Base-by-base conservation (phyloP, 257 asterid genomes). In the Echium plantagineum region DNA sequence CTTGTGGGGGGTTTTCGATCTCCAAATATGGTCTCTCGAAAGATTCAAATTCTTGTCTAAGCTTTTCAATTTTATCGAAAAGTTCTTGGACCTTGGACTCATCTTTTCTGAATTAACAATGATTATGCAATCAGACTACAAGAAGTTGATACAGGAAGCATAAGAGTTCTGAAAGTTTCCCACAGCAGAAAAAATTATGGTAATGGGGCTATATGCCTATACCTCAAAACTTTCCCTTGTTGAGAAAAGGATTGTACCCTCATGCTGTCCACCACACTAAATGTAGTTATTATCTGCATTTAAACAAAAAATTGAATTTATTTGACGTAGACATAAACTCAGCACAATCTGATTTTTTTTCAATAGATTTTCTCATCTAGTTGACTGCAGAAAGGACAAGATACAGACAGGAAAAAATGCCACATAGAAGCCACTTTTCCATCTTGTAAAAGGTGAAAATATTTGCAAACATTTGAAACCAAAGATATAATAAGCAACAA, bases 181-280 rank as follows among this genome's bases (percentile, higher is more conserved):
- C 15, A 56, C 9, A 26, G n/a, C 9, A 21, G 16, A 55, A 21
- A 55, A 21, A 55, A 3, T 57, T 55, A 18, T 15, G 46, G 46
- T 13, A 35, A 7, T 7, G 46, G 22, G 9, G 19, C 12, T 16
- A 38, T 38, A 2, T 2, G 15, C 13, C 19, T 51, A 52, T 62
- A 88, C 98, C 97, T 79, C 79, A 87, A 71, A 52, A 79, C 55
- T 69, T 77, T 82, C 69, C 78, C 89, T 71, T 69, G 84, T 62
- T 78, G 82, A 38, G 87, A 71, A 70, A 82, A 83, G 72, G 82
- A 83, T 71, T 84, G 95, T 79, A 84, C 86, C 71, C 76, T 84
- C 97, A 89, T 89, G 80, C 77, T 81, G 81, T 89, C 95, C 64
- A 83, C 97, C 49, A 86, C 94, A 57, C 97, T 89, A 82, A 86